Percentiles rank a stretch among this genome's conserved stretches.
phyloP scores from a whole-genome alignment of 768 basidiomycete genomes.

The Trametes cinnabarina region DNA sequence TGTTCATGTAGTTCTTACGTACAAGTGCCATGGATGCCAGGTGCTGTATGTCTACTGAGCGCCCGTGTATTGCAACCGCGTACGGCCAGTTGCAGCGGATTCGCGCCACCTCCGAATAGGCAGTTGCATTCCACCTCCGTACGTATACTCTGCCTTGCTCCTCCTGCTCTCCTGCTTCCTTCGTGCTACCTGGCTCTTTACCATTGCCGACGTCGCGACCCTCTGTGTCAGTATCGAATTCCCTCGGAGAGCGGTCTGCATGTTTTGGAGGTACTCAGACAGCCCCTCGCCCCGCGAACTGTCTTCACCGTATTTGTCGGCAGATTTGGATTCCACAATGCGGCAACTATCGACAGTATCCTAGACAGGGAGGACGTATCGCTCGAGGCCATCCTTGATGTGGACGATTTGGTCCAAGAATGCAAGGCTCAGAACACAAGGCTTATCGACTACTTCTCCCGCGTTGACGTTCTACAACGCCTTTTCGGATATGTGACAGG shows the following conservation, averaged over 20 bases:
- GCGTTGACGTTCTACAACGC: constrained; percentile 76
- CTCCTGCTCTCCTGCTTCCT: background rate
- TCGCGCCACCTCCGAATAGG: constrained; percentile 20
- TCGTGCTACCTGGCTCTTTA: background rate
- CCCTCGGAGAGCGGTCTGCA: constrained; percentile 22
- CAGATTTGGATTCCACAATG: constrained; percentile 91
- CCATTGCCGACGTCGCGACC: background rate
- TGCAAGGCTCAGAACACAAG: constrained; percentile 93
- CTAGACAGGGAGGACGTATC: constrained; percentile 88
- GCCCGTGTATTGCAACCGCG: background rate
- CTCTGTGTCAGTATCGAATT: background rate
- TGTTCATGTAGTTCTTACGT: constrained; percentile 22
- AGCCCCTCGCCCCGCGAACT: constrained; percentile 9
- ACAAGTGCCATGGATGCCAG: background rate
- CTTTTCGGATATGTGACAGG: constrained; percentile 85
- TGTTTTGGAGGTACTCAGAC: constrained; percentile 49
- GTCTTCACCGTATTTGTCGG: constrained; percentile 20
- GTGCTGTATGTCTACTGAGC: constrained; percentile 1
- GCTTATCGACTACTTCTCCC: constrained; percentile 83
- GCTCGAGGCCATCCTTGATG: constrained; percentile 89
- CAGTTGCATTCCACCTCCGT: constrained; percentile 14
- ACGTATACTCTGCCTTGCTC: background rate
- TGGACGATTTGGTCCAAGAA: constrained; percentile 91
- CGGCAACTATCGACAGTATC: constrained; percentile 84
- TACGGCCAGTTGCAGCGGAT: background rate